A percentile compares a stretch with the other conserved stretches of the same genome.
These are phyloP conservation scores for Hyphopichia khmerensis DNA, from an alignment of 1,139 yeast genomes.

Conservation along the genomic window DNA sequence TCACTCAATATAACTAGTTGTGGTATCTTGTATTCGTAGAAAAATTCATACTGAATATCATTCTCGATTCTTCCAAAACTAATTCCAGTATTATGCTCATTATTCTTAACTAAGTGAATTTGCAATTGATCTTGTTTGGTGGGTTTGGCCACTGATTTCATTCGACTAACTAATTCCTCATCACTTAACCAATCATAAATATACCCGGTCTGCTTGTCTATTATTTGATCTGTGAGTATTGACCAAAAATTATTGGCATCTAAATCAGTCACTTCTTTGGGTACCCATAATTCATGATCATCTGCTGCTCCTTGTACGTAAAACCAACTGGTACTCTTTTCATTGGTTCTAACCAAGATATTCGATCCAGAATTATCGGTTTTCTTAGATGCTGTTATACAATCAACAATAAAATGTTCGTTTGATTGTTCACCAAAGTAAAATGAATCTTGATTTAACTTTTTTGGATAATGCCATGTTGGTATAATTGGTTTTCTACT, in stretches of 20 bases:
- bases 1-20: slow-evolving; percentile 27
- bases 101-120: slow-evolving; percentile 10
- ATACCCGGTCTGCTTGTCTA: slow-evolving; percentile 17
- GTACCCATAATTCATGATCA: slow-evolving; percentile 88
- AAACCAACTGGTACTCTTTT: slow-evolving; percentile 19
- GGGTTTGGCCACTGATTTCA: not conserved
- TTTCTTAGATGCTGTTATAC: slow-evolving; percentile 65
- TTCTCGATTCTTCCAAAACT: slow-evolving; percentile 26
- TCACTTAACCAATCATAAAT: slow-evolving; percentile 38
- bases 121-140: slow-evolving; percentile 5
- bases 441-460: not conserved
- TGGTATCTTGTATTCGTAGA: slow-evolving; percentile 7
- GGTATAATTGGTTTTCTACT: slow-evolving; percentile 58
- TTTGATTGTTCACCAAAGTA: not conserved
- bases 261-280: slow-evolving; percentile 36
- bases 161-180: slow-evolving; percentile 12
- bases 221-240: not conserved
- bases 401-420: slow-evolving; percentile 26
- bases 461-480: slow-evolving; percentile 67
- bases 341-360: slow-evolving; percentile 33
- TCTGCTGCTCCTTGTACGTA: slow-evolving; percentile 94
- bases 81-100: slow-evolving; percentile 23
- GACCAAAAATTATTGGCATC: slow-evolving; percentile 62
- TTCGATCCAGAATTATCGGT: slow-evolving; percentile 13
- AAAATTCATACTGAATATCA: slow-evolving; percentile 13